Conservation (phyloP, 192 early-diverging fungal genomes). For the Piromyces finnis region DNA sequence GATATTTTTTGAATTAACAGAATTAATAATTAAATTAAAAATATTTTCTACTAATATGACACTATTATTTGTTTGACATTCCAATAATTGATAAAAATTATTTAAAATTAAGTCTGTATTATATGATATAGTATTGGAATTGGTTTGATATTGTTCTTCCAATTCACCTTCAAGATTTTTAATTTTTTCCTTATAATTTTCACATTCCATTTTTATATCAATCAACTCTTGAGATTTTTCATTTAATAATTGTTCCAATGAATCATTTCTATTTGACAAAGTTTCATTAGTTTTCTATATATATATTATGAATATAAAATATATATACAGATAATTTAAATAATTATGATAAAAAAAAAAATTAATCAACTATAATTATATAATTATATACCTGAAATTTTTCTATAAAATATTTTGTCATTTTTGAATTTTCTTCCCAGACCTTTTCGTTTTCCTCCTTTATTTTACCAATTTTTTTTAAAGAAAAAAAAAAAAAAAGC, state of each 20-base stretch:
- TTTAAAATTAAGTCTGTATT: background rate
- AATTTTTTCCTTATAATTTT: background rate
- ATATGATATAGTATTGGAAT: background rate
- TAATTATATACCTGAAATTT: background rate
- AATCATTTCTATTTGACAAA: background rate
- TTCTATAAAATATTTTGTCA: background rate
- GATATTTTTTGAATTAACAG: background rate
- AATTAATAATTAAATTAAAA: background rate
- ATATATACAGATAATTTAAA: too few species aligned
- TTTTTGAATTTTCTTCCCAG: background rate
- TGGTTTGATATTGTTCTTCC: background rate
- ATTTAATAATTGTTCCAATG: background rate
- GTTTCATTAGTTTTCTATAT: background rate
- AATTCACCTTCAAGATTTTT: background rate
- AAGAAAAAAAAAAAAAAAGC: too few species aligned
- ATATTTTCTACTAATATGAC: background rate
- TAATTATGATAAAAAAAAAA: too few species aligned
- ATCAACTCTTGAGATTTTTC: too few species aligned
- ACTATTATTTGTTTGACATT: background rate
- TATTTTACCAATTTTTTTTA: too few species aligned
- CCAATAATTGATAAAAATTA: background rate
- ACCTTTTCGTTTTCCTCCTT: background rate
- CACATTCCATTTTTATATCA: too few species aligned
- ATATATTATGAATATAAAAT: too few species aligned
- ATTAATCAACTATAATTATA: background rate